Conservation (phyloP, 1,284 basidiomycete species). For the Amylostereum areolatum region DNA sequence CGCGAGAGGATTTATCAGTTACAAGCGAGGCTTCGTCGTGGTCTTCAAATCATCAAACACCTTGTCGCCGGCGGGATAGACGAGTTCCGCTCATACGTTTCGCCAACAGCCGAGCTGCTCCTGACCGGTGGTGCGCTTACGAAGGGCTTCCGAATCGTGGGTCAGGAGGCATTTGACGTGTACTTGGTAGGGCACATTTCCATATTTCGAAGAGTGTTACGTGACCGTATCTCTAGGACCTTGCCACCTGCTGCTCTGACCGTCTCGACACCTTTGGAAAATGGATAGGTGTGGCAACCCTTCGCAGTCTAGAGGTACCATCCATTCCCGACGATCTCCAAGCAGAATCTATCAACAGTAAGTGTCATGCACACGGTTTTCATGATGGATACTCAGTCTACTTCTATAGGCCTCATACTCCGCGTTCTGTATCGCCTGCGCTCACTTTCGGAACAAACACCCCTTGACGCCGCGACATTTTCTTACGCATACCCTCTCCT, state of each 20-base stretch:
- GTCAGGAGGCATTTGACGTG: constrained; percentile 59
- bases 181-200: constrained; percentile 56
- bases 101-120: constrained; percentile 53
- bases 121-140: constrained; percentile 58
- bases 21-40: constrained; percentile 55
- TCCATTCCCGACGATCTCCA: constrained; percentile 71
- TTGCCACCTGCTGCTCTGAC: constrained; percentile 62
- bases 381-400: constrained; percentile 2
- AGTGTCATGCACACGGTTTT: constrained; percentile 16
- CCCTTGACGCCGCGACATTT: constrained; percentile 84
- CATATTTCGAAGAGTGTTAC: constrained; percentile 1
- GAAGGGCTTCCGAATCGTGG: constrained; percentile 55
- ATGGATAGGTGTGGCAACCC: constrained; percentile 77
- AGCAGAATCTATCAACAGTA: constrained; percentile 67
- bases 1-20: constrained; percentile 53
- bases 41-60: constrained; percentile 61
- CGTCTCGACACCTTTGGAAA: constrained; percentile 62
- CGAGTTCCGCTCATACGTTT: constrained; percentile 53
- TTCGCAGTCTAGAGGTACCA: constrained; percentile 63
- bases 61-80: constrained; percentile 56
- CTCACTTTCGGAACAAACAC: constrained; percentile 74
- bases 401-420: constrained; percentile 46
- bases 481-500: constrained; percentile 81
- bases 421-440: constrained; percentile 87
- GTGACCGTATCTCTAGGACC: constrained; percentile 32